Evolutionary conservation across 768 basidiomycete species (phyloP), one percentile per base, ranked within the genome.

Genomic region (Mycena venus): DNA sequence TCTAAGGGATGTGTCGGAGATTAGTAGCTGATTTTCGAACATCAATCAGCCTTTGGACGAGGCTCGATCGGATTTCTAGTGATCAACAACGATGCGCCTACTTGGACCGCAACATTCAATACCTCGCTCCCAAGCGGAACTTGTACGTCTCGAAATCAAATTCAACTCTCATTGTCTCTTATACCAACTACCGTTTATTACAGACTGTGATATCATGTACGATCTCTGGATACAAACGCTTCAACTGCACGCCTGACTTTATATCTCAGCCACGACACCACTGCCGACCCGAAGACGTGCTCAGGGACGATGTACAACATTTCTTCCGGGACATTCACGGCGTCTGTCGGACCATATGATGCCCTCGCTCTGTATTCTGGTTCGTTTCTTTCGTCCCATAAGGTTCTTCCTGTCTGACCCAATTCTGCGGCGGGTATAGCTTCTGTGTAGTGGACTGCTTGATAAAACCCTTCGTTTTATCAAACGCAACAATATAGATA

Each of bases 11-110:
- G 42, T 1, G 17, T 51, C 10, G 4, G 10, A 15, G 23, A 10
- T 51, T 10, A 51, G 7, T 21, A 15, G 3, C n/a, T 25, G 49
- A 12, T 51, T 69, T 82, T 2, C 84, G 85, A 51, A 84, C 85
- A 82, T 31, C 34, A 14, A 19, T 27, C 23, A 66, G 53, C 60
- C 10, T 68, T 74, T 31, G 67, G 67, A 66, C 62, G 73, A 82
- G 85, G 85, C 21, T 77, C 84, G 2, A 70, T 73, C 10, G 88
- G 88, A 10, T 88, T 86, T 63, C 84, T 88, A 15, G 85, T 82
- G 3, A 88, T 88, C 77, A 89, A 88, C 72, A 87, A 88, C 71
- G 80, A 78, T 23, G 84, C 84, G 59, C 71, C 68, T n/a, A 68
- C 71, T 3, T 88, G 88, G 88, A 81, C 73, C 25, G 55, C 77